Conservation (phyloP, 2,329 filamentous ascomycete species). For the Cadophora sp. region DNA sequence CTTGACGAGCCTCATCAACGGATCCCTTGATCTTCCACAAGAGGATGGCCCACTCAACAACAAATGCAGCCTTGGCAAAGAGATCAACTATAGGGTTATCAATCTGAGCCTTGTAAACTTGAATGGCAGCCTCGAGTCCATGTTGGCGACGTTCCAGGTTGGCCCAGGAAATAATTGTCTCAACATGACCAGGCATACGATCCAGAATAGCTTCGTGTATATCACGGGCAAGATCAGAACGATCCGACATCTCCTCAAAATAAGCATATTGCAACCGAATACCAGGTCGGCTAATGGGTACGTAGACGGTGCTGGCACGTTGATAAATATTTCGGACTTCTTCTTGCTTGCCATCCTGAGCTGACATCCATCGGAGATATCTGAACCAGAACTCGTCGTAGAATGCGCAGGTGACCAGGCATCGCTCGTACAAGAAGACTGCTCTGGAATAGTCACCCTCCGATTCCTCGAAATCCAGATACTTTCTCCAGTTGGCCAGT, state of each 20-base stretch:
- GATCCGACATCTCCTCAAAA: conserved; percentile 86
- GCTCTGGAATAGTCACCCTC: conserved; percentile 79
- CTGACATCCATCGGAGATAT: conserved; percentile 94
- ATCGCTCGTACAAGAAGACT: conserved; percentile 91
- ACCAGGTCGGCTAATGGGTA: conserved; percentile 83
- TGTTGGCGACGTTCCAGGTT: conserved; percentile 85
- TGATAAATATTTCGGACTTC: conserved; percentile 93
- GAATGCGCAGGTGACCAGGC: conserved; percentile 88
- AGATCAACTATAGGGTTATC: conserved; percentile 74
- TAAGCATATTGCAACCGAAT: conserved; percentile 91
- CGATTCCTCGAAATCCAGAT: conserved; percentile 92
- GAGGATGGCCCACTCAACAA: conserved; percentile 86
- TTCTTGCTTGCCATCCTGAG: conserved; percentile 81
- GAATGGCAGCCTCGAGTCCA: conserved; percentile 83
- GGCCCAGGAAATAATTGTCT: conserved; percentile 87
- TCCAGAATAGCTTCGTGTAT: conserved; percentile 84
- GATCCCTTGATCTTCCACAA: conserved; percentile 88
- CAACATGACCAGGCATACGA: conserved; percentile 79
- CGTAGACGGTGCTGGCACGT: conserved; percentile 82
- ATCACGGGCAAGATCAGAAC: conserved; percentile 78
- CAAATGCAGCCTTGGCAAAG: conserved; percentile 84
- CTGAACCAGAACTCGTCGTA: conserved; percentile 99
- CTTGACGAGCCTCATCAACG: conserved; percentile 78
- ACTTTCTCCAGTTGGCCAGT: conserved; percentile 91
- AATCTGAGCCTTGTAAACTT: conserved; percentile 82